Conservation (phyloP, 148 eudicot species). For the Selenicereus undatus region DNA sequence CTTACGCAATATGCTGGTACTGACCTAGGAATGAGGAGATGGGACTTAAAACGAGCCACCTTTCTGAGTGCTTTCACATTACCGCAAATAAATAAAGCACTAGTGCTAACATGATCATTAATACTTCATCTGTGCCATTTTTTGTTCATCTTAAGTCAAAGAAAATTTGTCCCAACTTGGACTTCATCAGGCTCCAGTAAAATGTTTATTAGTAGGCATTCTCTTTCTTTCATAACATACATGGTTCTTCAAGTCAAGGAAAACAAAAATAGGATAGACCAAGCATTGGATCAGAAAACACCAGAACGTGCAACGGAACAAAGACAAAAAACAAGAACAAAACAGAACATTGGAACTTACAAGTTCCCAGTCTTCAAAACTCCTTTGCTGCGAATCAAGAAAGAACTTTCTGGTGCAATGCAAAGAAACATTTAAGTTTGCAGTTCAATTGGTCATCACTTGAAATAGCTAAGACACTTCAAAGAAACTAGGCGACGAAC, state of each 20-base stretch:
- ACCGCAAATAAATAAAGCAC: background rate
- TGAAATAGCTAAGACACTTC: background rate
- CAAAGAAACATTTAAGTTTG: background rate
- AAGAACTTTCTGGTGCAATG: slow-evolving; percentile 51
- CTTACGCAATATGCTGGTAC: slow-evolving; percentile 72
- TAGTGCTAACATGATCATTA: background rate
- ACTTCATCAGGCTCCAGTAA: background rate
- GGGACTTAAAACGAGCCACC: background rate
- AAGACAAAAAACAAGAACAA: background rate
- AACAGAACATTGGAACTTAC: slow-evolving; percentile 36
- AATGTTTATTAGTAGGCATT: background rate
- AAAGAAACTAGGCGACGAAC: background rate
- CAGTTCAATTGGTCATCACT: background rate
- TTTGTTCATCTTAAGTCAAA: background rate
- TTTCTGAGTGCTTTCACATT: background rate
- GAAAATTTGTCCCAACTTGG: background rate
- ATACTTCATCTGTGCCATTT: background rate
- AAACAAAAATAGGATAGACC: background rate
- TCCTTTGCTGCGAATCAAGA: slow-evolving; percentile 33
- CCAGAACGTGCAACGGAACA: background rate
- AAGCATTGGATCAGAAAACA: background rate
- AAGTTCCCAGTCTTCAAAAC: slow-evolving; percentile 85
- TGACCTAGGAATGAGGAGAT: slow-evolving; percentile 43
- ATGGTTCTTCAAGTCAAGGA: background rate
- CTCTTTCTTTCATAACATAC: background rate